Evolutionary conservation across 192 early-diverging fungal genomes (phyloP), one percentile per base, ranked within the genome.

Genomic region (Coemansia sp.): DNA sequence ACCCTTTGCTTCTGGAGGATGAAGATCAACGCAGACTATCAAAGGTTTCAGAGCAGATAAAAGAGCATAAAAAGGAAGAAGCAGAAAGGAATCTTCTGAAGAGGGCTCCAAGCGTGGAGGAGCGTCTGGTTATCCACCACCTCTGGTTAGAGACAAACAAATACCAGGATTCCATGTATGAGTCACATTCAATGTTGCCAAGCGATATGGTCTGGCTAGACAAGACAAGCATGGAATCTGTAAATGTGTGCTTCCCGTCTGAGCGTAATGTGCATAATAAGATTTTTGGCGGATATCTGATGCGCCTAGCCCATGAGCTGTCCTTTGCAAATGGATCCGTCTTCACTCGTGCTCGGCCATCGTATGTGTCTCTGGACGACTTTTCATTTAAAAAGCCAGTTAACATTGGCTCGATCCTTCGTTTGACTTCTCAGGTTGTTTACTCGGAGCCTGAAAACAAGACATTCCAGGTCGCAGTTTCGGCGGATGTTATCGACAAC

Each of bases 341-440:
- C 10, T 92, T 92, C 56, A 79, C 89, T 40, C 85, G 85, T 21
- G 71, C 81, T 42, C 74, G 87, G 32, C 86, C 88, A 2, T 78
- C 68, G 5, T 80, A 91, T 40, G 67, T 88, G 9, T 89, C 94
- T 9, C 79, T 92, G 26, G 89, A 93, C 65, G 88, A 90, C 53
- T 89, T 91, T 70, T 83, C 87, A 19, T 96, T 97, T 69, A 75
- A 85, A n/a, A 90, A 90, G 73, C 93, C 95, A 0, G 95, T 97
- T 39, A 85, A 85, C 43, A 91, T 97, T 61, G 93, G 93, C 0
- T 86, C 88, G 5, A 75, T 94, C 41, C 77, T 97, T n/a, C 71
- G 81, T 39, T 76, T 97, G 48, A 84, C 83, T 15, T 85, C 92
- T 8, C 90, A 94, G 72, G 87, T 96, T 21, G 89, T 91, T 9